A percentile compares a stretch with the other conserved stretches of the same genome.
phyloP scores from a whole-genome alignment of 2,329 filamentous ascomycete genomes.

The Fusarium albidum region DNA sequence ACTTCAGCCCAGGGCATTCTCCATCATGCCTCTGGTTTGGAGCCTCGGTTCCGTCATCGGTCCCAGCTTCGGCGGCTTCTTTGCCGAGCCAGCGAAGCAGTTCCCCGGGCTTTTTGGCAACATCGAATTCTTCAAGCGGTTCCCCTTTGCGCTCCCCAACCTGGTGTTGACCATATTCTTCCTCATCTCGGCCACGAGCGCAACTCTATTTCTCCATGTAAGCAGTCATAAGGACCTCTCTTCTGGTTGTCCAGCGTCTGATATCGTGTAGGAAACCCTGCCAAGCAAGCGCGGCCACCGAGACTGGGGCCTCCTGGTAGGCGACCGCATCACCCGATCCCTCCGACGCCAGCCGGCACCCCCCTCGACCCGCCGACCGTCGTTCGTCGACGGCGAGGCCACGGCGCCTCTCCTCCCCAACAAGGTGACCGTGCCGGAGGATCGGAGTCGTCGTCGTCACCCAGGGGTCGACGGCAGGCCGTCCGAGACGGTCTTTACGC shows the following conservation, averaged over 20 bases:
- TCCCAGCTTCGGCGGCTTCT: slow-evolving; percentile 84
- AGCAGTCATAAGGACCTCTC: too few species aligned
- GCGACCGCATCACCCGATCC: slow-evolving; percentile 66
- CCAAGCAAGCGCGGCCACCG: slow-evolving; percentile 71
- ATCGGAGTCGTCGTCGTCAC: slow-evolving; percentile 18
- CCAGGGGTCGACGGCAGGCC: slow-evolving; percentile 53
- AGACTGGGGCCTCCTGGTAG: slow-evolving; percentile 81
- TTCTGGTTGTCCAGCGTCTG: neutral
- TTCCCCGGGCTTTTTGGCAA: slow-evolving; percentile 75
- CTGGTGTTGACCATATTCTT: slow-evolving; percentile 80
- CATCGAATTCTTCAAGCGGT: slow-evolving; percentile 73
- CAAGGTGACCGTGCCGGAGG: slow-evolving; percentile 39
- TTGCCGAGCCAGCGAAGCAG: slow-evolving; percentile 81
- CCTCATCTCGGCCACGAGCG: slow-evolving; percentile 76
- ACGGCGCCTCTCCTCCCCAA: slow-evolving; percentile 62
- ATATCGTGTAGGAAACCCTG: slow-evolving; percentile 73
- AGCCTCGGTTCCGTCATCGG: slow-evolving; percentile 88
- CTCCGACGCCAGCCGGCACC: slow-evolving; percentile 40
- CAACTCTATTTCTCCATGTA: slow-evolving; percentile 79
- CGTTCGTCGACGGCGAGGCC: slow-evolving; percentile 64
- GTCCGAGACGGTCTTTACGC: slow-evolving; percentile 71
- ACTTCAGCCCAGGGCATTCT: slow-evolving; percentile 88
- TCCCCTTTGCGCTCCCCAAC: slow-evolving; percentile 87
- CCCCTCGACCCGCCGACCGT: slow-evolving; percentile 50
- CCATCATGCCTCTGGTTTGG: slow-evolving; percentile 91